Evolutionary conservation across 495 filamentous ascomycete species (phyloP).

Genomic region (Hypomontagnella monticulosa): DNA sequence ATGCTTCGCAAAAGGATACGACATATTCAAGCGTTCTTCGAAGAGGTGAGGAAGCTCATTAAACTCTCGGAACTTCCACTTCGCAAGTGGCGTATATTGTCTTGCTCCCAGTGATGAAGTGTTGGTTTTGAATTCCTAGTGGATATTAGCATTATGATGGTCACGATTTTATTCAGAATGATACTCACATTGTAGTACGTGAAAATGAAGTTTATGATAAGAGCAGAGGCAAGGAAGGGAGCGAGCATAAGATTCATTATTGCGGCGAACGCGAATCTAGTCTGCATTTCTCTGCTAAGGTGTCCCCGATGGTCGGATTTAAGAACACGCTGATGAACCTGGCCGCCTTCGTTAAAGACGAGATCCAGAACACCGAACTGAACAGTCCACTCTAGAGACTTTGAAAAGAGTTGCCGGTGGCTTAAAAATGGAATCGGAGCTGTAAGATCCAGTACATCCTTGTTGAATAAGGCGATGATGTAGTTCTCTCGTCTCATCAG

Average conservation of each 20-base stretch:
- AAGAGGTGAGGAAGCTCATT: slow-evolving; percentile 96
- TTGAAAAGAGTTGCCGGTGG: slow-evolving; percentile 80
- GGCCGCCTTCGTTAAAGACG: slow-evolving; percentile 87
- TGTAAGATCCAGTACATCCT: slow-evolving; percentile 88
- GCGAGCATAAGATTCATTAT: slow-evolving; percentile 86
- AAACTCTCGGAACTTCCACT: slow-evolving; percentile 99
- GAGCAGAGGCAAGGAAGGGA: slow-evolving; percentile 83
- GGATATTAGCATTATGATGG: slow-evolving; percentile 10
- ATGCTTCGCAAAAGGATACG: slow-evolving; percentile 87
- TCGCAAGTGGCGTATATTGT: slow-evolving; percentile 89
- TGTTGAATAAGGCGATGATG: slow-evolving; percentile 94
- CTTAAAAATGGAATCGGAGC: slow-evolving; percentile 85
- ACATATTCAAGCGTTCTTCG: slow-evolving; percentile 88
- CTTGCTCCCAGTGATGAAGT: slow-evolving; percentile 80
- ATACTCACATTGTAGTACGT: slow-evolving; percentile 82
- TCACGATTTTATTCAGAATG: background rate
- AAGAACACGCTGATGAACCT: slow-evolving; percentile 83
- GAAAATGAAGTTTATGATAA: slow-evolving; percentile 87
- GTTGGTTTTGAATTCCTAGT: slow-evolving; percentile 88
- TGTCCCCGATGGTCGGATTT: slow-evolving; percentile 80
- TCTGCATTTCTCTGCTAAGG: slow-evolving; percentile 77
- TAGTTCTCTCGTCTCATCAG: slow-evolving; percentile 98
- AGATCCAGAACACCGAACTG: slow-evolving; percentile 90
- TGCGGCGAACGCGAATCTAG: slow-evolving; percentile 81
- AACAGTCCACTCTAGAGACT: slow-evolving; percentile 87